Evolutionary conservation across 495 filamentous ascomycete species (phyloP).

Genomic region (Penicillium turbatum): DNA sequence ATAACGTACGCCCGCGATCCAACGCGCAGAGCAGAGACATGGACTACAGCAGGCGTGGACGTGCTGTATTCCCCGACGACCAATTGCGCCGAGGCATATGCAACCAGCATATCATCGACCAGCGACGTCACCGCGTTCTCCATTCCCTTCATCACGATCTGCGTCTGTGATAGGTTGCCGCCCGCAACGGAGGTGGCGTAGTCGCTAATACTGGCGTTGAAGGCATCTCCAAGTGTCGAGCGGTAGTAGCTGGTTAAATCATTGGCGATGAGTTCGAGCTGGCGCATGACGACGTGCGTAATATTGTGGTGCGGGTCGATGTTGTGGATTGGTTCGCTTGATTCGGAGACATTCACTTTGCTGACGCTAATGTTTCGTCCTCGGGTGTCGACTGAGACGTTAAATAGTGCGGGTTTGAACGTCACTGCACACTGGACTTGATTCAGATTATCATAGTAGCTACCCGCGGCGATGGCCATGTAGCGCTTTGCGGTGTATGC

Average conservation of each 20-base stretch:
- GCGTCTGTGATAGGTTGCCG: constrained; percentile 4
- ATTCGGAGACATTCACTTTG: background rate
- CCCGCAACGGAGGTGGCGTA: constrained; percentile 13
- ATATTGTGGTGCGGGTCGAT: constrained; percentile 31
- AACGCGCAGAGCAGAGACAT: constrained; percentile 15
- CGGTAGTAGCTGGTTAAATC: constrained; percentile 31
- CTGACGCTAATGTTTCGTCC: constrained; percentile 28
- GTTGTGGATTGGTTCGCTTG: constrained; percentile 1
- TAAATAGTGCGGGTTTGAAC: constrained; percentile 27
- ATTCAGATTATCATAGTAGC: constrained; percentile 24
- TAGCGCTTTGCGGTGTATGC: constrained; percentile 7
- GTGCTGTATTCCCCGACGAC: constrained; percentile 21
- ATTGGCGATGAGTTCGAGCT: constrained; percentile 25
- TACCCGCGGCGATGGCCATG: constrained; percentile 22
- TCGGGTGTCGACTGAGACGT: constrained; percentile 25
- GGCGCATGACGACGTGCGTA: constrained; percentile 21
- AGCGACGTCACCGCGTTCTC: constrained; percentile 28
- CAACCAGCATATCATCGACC: constrained; percentile 32
- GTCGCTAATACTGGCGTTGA: constrained; percentile 29
- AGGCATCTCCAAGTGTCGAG: constrained; percentile 28
- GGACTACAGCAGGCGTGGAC: constrained; percentile 6
- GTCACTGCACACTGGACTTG: constrained; percentile 27
- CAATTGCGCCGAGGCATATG: constrained; percentile 30
- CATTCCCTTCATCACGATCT: constrained; percentile 27
- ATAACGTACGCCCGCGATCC: constrained; percentile 31